Base-by-base conservation (phyloP, 2,329 filamentous ascomycete species). In the Cladosporium cucumerinum region DNA sequence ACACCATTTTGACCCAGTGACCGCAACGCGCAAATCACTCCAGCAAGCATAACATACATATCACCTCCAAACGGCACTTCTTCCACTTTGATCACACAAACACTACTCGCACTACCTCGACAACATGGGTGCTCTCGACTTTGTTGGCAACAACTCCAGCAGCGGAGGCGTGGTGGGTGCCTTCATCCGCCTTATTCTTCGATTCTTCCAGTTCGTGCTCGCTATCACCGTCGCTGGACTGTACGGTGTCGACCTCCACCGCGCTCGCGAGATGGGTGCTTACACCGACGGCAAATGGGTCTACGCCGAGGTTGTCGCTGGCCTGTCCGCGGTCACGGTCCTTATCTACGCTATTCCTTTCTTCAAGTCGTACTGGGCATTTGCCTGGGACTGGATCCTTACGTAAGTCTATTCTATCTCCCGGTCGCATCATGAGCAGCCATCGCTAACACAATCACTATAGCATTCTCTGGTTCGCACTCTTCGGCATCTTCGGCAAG, bases 401-500 rank as follows among this genome's bases (percentile, higher is more conserved):
- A 91, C 90, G 76, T 79, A 66, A 69, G 74, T 72, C 14, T 52
- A 11, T 28, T 72, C 14, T 52, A 11, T 28, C 16, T 0, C 14
- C 6, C 14, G 23, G 16, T 52, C 10, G 16, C 16, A 52, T 11
- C 16, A 30, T 23, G 49, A n/a, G 25, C 18, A 52, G 7, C 8
- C 8, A 30, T 21, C 3, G 28, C 59, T 68, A 61, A 36, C 36
- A 59, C 11, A 48, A 39, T 26, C 12, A 39, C 21, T 12, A 48
- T 61, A 77, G 78, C 71, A 81, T 95, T 68, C 84, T 96, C 32
- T 96, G 91, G 89, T 86, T 92, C 66, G 86, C 87, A 1, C 82
- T 95, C 6, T 96, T 96, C 75, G 93, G 92, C 21, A 80, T 95
- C 66, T 97, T 97, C 75, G 93, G 88, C 62, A 87, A 84, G 71